Base-by-base conservation (phyloP, 2,329 filamentous ascomycete genomes). In the Penicillium brevicompactum region DNA sequence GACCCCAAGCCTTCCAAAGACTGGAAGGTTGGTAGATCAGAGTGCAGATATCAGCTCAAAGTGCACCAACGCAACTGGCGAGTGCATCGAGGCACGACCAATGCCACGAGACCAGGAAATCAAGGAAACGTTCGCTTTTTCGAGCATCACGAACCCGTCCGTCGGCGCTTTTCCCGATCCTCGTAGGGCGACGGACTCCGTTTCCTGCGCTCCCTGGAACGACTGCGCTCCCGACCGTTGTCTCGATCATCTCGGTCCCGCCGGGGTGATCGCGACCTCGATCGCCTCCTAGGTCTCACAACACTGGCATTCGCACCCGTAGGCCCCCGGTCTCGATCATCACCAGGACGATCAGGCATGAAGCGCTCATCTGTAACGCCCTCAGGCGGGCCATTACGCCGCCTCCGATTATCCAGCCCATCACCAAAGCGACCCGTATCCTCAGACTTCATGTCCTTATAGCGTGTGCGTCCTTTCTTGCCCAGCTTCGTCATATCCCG, bases 401-500 rank as follows among this genome's bases (percentile, higher is more conserved):
- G 62, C 8, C 63, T 57, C 21, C 70, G 64, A 14, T 67, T 63
- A 30, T 67, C 59, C 34, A 68, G 67, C 6, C 72, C 72, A 18
- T 74, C 72, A 4, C 76, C 93, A 88, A 92, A 97, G 30, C 83
- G 80, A 0, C 94, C 94, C 0, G 94, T 99, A 74, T 99, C 94
- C 76, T 99, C 93, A 13, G 81, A 85, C 71, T 87, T 87, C 68
- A 99, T 82, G 74, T 99, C 94, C 66, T 84, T 89, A 76, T 97
- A 97, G 73, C 89, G 90, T 6, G 91, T 92, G 27, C 90, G 86
- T 18, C 94, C 93, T 79, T 96, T 96, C 77, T 89, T 91, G 21
- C 94, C 94, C 24, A 99, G 76, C 77, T 92, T 93, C 13, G 92
- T 93, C 88, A 94, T 91, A 74, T 97, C 94, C 53, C 94, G 82